A percentile compares a stretch with the other conserved stretches of the same genome.
These are phyloP conservation scores for Alternaria sp. DNA, from an alignment of 2,329 filamentous ascomycete species.

Conservation along the genomic window DNA sequence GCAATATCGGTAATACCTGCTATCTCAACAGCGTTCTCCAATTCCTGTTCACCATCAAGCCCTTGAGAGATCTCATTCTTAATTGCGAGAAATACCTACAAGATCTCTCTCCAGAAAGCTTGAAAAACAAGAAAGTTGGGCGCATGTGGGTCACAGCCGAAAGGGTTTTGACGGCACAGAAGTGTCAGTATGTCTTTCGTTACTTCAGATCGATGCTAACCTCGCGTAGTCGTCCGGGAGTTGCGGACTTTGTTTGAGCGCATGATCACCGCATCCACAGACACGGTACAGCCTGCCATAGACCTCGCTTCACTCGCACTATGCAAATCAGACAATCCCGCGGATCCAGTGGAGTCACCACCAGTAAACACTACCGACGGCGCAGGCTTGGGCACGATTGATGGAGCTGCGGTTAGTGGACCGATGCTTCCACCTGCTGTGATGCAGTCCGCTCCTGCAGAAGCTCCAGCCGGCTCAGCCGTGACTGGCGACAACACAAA, in stretches of 20 bases:
- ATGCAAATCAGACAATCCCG: constrained; percentile 60
- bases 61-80: constrained; percentile 80
- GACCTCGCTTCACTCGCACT: constrained; percentile 82
- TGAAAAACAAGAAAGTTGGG: constrained; percentile 76
- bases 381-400: constrained; percentile 50
- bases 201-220: constrained; percentile 17
- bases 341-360: constrained; percentile 46
- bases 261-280: constrained; percentile 68
- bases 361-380: constrained; percentile 53
- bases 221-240: constrained; percentile 72
- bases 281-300: constrained; percentile 73
- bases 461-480: background rate
- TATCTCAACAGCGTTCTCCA: constrained; percentile 97
- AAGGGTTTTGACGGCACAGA: constrained; percentile 68
- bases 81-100: constrained; percentile 75
- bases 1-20: constrained; percentile 97
- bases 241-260: constrained; percentile 73
- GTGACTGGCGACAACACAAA: background rate
- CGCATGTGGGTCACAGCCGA: constrained; percentile 68
- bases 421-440: constrained; percentile 50
- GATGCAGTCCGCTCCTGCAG: background rate
- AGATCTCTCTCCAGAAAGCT: constrained; percentile 67
- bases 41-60: constrained; percentile 88
- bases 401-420: constrained; percentile 54
- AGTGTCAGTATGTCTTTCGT: constrained; percentile 69